A percentile compares a stretch with the other conserved stretches of the same genome.
phyloP scores from a whole-genome alignment of 108 stramenopile genomes.

The Discostella stelligeroides region DNA sequence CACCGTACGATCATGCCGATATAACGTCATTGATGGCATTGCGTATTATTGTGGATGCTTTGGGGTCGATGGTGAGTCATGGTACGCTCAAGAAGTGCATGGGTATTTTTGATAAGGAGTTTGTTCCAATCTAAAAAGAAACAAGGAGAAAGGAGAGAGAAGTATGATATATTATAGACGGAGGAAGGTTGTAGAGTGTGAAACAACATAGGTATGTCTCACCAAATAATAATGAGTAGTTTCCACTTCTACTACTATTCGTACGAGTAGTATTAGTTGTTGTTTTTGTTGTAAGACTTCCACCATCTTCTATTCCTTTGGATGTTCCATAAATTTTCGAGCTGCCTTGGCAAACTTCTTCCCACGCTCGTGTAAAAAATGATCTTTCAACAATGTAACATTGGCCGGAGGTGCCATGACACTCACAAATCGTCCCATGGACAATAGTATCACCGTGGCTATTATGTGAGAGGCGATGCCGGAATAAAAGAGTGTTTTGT shows the following conservation, averaged over 20 bases:
- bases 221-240: too few species aligned
- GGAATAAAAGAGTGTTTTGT: conserved; percentile 36
- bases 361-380: conserved; percentile 30
- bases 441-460: conserved; percentile 46
- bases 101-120: conserved; percentile 80
- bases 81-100: conserved; percentile 82
- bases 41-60: conserved; percentile 81
- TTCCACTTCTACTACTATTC: too few species aligned
- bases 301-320: not conserved
- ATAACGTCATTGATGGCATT: conserved; percentile 83
- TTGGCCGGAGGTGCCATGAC: conserved; percentile 76
- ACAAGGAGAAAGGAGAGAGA: not conserved
- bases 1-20: conserved; percentile 87
- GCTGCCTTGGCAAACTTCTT: conserved; percentile 20
- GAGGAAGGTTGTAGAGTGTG: too few species aligned
- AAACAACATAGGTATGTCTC: too few species aligned
- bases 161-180: too few species aligned
- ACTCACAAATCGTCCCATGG: conserved; percentile 54
- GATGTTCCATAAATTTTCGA: conserved; percentile 1
- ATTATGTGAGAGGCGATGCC: conserved; percentile 57
- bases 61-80: conserved; percentile 82
- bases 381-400: conserved; percentile 50
- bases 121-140: conserved; percentile 68
- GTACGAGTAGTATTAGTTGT: too few species aligned
- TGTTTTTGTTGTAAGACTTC: too few species aligned